Base-by-base conservation (phyloP, 2,329 filamentous ascomycete species). In the Fusarium annulatum region DNA sequence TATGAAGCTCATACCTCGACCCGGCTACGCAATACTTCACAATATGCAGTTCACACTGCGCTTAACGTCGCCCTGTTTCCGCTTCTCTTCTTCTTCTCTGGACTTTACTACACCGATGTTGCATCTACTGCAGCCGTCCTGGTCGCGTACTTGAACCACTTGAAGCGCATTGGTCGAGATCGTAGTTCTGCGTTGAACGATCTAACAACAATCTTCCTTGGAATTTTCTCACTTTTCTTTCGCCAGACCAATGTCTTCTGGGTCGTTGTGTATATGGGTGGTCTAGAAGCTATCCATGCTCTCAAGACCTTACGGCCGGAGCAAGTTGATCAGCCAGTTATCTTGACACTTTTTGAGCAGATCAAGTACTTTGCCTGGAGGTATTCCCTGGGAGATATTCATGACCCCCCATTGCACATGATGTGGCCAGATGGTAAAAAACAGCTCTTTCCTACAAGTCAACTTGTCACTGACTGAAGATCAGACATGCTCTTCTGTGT, bases 221-320 rank as follows among this genome's bases (percentile, higher is more conserved):
- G 95, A 0, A 72, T 94, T 1, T 71, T 89, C 3, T 87, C 94
- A 2, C 86, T 99, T 26, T 84, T 88, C 5, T 96, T 97, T 85
- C 88, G 96, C 30, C 96, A 99, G 82, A 99, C 96, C 1, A 99
- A 99, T 78, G 93, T 98, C 63, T 97, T 99, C 80, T 99, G 96
- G 96, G 91, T 95, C 0, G 92, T 94, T 2, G 86, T 95, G 1
- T 94, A 93, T 77, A 89, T 94, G 77, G 92, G 92, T 26, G 91
- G 88, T 10, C 69, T 90, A 46, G 88, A 92, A 80, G 83, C 84
- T 48, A 81, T 90, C 5, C 86, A 88, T 74, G 86, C 83, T 23
- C 82, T 89, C 67, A 88, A 86, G 77, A 81, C 76, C 7, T 78
- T 88, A 34, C 80, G 77, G 21, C 83, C 83, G 1, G 65, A 78